Evolutionary conservation across 2,329 filamentous ascomycete species (phyloP).

Genomic region (Colletotrichum caudatum): DNA sequence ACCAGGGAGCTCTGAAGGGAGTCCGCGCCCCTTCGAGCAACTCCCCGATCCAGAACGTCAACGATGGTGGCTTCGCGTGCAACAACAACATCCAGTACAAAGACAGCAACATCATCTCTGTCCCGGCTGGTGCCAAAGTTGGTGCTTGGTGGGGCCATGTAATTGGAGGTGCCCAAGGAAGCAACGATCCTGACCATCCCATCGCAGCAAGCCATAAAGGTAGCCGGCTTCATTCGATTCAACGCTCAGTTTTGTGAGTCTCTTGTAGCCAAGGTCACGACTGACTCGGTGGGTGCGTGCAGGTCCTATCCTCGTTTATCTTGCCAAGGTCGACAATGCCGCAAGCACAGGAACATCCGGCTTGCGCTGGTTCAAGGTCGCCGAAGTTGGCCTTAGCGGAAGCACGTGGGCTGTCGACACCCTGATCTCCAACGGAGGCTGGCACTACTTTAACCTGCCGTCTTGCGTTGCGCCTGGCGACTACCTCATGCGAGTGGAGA

Average conservation of each 20-base stretch:
- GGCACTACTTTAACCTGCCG: conserved; percentile 54
- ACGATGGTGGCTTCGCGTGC: conserved; percentile 60
- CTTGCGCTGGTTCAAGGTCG: conserved; percentile 65
- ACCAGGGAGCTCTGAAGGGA: conserved; percentile 62
- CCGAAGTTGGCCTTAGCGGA: conserved; percentile 53
- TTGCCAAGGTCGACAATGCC: conserved; percentile 62
- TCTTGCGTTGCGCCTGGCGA: conserved; percentile 54
- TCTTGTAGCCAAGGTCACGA: neutral
- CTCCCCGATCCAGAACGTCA: conserved; percentile 63
- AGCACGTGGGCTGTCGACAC: conserved; percentile 49
- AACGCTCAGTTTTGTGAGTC: neutral
- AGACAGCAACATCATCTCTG: conserved; percentile 55
- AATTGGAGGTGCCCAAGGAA: conserved; percentile 60
- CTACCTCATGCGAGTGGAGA: conserved; percentile 57
- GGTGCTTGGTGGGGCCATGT: conserved; percentile 63
- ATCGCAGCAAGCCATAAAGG: conserved; percentile 63
- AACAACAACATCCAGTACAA: conserved; percentile 55
- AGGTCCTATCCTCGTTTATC: conserved; percentile 62
- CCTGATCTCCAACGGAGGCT: conserved; percentile 46
- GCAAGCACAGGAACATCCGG: conserved; percentile 53
- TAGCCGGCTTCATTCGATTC: conserved; percentile 19
- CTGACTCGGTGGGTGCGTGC: neutral
- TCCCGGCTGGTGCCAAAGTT: conserved; percentile 62
- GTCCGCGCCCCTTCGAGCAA: conserved; percentile 63
- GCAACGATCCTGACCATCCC: conserved; percentile 60